Conservation (phyloP, 495 filamentous ascomycete species). For the Xylaria palmicola region DNA sequence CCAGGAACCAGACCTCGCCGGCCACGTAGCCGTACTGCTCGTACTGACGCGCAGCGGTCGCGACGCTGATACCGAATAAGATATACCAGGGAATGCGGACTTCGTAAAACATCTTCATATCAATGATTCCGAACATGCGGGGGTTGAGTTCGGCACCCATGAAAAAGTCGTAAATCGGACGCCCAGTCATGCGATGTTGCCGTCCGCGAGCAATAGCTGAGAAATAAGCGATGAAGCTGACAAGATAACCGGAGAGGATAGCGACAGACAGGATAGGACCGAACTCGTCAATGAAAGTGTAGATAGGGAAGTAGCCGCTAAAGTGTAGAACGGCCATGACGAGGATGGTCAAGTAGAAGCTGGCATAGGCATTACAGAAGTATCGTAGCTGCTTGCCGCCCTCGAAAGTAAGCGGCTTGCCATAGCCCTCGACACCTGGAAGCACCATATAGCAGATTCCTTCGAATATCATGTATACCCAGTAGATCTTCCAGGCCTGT, state of each 20-base stretch:
- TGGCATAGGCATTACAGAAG: conserved; percentile 86
- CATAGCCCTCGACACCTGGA: conserved; percentile 78
- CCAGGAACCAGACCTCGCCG: conserved; percentile 80
- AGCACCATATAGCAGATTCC: conserved; percentile 75
- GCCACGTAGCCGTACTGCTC: conserved; percentile 89
- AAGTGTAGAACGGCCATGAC: conserved; percentile 69
- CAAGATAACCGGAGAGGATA: conserved; percentile 81
- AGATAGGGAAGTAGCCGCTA: conserved; percentile 81
- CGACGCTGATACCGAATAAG: conserved; percentile 74
- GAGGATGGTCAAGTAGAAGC: conserved; percentile 81
- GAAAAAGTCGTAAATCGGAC: conserved; percentile 95
- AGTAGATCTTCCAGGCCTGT: conserved; percentile 89
- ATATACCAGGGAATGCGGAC: conserved; percentile 97
- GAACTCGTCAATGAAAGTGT: conserved; percentile 94
- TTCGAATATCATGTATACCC: conserved; percentile 85
- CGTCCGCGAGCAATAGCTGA: conserved; percentile 77
- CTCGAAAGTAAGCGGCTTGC: conserved; percentile 81
- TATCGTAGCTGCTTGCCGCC: conserved; percentile 83
- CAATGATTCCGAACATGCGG: conserved; percentile 86
- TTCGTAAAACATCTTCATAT: conserved; percentile 99
- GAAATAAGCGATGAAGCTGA: conserved; percentile 79
- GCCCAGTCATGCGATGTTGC: conserved; percentile 88
- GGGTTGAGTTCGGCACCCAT: conserved; percentile 99
- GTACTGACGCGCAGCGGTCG: conserved; percentile 81
- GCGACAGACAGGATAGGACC: conserved; percentile 86